phyloP scores from a whole-genome alignment of 768 basidiomycete genomes.

The Chalciporus pseudorubinellus region DNA sequence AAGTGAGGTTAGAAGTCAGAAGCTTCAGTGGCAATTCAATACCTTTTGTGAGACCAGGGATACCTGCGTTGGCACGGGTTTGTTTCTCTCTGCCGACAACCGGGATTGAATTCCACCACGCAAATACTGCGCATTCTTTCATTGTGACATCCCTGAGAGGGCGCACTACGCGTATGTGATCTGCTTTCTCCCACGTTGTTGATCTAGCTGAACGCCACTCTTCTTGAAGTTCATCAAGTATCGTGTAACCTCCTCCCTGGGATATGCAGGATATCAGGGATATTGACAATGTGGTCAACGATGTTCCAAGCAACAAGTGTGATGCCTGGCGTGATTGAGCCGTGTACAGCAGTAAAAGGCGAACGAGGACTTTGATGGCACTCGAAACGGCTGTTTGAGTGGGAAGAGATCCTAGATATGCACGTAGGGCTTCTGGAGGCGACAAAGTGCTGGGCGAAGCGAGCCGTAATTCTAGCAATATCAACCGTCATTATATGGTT shows the following conservation, averaged over 20 bases:
- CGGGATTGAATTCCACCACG: constrained; percentile 64
- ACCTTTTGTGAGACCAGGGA: constrained; percentile 71
- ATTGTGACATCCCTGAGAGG: constrained; percentile 72
- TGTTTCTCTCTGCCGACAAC: constrained; percentile 50
- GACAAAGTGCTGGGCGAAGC: constrained; percentile 8
- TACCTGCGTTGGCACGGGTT: constrained; percentile 52
- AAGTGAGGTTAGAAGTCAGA: too few relatives aligned
- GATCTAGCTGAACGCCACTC: constrained; percentile 50
- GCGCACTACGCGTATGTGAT: constrained; percentile 50
- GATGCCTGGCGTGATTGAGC: constrained; percentile 59
- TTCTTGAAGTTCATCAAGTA: constrained; percentile 68
- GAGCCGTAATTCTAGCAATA: constrained; percentile 22
- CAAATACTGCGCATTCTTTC: constrained; percentile 78
- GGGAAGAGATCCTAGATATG: constrained; percentile 64
- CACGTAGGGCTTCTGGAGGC: constrained; percentile 36
- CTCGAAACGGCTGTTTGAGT: constrained; percentile 68
- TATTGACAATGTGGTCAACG: constrained; percentile 74
- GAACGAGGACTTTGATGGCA: constrained; percentile 56
- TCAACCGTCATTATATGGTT: constrained; percentile 2
- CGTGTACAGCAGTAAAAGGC: constrained; percentile 69
- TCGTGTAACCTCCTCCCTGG: constrained; percentile 71
- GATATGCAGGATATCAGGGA: constrained; percentile 71
- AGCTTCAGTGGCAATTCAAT: not conserved
- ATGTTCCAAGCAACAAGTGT: constrained; percentile 76
- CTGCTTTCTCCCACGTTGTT: constrained; percentile 2